Evolutionary conservation across 1,284 basidiomycete genomes (phyloP).

Genomic region (Rhodotorula glutinis): DNA sequence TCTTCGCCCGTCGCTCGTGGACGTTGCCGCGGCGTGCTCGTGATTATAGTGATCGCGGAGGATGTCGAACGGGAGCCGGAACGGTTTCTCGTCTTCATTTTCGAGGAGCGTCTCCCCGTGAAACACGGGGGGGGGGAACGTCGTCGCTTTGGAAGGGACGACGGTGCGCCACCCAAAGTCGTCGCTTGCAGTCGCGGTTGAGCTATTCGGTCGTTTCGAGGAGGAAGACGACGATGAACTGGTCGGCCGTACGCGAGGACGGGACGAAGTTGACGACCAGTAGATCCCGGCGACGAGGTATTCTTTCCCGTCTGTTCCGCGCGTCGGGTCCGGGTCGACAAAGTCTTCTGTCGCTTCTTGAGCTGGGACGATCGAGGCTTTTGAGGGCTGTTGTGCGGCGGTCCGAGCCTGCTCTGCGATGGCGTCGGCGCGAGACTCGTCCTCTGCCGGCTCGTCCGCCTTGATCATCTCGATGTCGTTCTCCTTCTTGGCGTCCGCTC

Average conservation of each 20-base stretch:
- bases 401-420: no score
- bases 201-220: no score
- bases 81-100: slow-evolving; percentile 20
- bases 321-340: not conserved
- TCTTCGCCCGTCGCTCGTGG: not conserved
- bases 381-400: no score
- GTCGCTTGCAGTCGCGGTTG: no score
- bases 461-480: no score
- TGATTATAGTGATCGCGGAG: slow-evolving; percentile 47
- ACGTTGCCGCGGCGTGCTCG: slow-evolving; percentile 6
- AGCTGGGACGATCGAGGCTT: no score
- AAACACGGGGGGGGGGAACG: slow-evolving; percentile 17
- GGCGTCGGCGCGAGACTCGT: no score
- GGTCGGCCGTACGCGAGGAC: not conserved
- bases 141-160: not conserved
- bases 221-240: no score
- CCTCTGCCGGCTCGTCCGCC: no score
- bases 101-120: slow-evolving; percentile 17
- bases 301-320: slow-evolving; percentile 22
- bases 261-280: slow-evolving; percentile 11
- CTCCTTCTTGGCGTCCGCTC: no score
- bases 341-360: not conserved
- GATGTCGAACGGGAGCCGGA: slow-evolving; percentile 49
- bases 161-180: slow-evolving; percentile 26
- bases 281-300: slow-evolving; percentile 24